Base-by-base conservation (phyloP, 225 moss, liverwort and hornwort genomes). In the Physcomitrium patens region DNA sequence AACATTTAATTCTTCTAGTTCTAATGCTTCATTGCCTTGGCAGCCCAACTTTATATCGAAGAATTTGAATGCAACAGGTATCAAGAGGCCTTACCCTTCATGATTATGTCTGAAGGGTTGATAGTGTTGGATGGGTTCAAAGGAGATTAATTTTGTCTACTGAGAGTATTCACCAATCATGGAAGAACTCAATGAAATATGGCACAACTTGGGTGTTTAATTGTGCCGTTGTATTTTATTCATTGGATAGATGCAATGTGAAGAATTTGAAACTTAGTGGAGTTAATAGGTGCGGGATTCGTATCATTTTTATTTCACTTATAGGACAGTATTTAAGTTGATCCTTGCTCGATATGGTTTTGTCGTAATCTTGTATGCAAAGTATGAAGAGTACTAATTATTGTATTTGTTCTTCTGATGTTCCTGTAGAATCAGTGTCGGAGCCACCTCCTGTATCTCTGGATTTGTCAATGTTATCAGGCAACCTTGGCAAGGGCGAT, bases 381-480 rank as follows among this genome's bases (percentile, higher is more conserved):
- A 54, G 26, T 56, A 27, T 43, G 24, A 49, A 5, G 20, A 65
- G 31, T 3, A 19, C 26, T 3, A 52, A 42, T 71, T 37, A 14
- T 51, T 11, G 14, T 51, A 51, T 17, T 51, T 51, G 4, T 13
- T 19, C 12, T 76, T 50, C 67, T 82, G 80, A 63, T 77, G 42
- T 76, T 70, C 72, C 65, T 83, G 78, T 81, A 79, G 86, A 84
- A 24, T 78, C 80, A 57, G 82, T 79, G 71, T 43, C 65, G 19
- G 52, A 73, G 59, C 58, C 53, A 27, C 79, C 79, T 82, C 51
- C 82, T 60, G 78, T 77, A 68, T 54, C 73, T 77, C 73, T 91
- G 73, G 92, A 94, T 76, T 73, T 86, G 65, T 86, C 90, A 69
- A 73, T 82, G 42, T 87, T 92, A 68, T 72, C 68, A 11, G 92